phyloP scores from a whole-genome alignment of 2,329 filamentous ascomycete genomes.

The Botrytis aclada region DNA sequence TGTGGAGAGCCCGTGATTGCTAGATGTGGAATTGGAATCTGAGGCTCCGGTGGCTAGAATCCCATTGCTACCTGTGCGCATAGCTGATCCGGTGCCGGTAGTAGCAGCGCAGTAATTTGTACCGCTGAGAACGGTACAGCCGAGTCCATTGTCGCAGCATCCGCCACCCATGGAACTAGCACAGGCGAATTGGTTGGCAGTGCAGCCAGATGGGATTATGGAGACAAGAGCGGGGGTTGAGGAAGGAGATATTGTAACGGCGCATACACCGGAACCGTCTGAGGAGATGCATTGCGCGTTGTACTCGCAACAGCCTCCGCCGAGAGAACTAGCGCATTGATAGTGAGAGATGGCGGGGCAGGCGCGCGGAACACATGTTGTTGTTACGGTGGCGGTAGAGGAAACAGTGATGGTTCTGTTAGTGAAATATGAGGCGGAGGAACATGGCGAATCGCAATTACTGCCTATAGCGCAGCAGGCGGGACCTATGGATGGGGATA shows the following conservation, averaged over 20 bases:
- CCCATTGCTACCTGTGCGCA: conserved; percentile 29
- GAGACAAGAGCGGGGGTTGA: conserved; percentile 33
- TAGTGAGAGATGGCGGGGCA: conserved; percentile 37
- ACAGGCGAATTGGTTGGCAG: conserved; percentile 46
- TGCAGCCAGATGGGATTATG: conserved; percentile 44
- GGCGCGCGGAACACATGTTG: conserved; percentile 38
- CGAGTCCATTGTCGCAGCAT: conserved; percentile 48
- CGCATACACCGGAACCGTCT: conserved; percentile 37
- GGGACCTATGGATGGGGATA: conserved; percentile 38
- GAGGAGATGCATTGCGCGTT: conserved; percentile 43
- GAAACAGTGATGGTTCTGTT: conserved; percentile 31
- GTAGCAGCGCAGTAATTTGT: conserved; percentile 43
- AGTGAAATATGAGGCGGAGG: conserved; percentile 35
- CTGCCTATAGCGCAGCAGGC: conserved; percentile 45
- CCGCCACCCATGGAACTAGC: conserved; percentile 43
- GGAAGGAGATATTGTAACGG: neutral
- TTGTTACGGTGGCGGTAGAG: conserved; percentile 23
- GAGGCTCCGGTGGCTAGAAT: neutral
- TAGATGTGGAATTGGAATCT: neutral
- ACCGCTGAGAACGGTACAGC: conserved; percentile 43
- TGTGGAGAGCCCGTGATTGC: conserved; percentile 40
- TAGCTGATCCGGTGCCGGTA: conserved; percentile 28
- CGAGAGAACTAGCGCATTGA: conserved; percentile 38
- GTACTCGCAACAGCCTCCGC: conserved; percentile 47
- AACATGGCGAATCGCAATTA: conserved; percentile 43